Percentiles rank a stretch among this genome's conserved stretches.
Conservation (phyloP, 2,329 filamentous ascomycete genomes). For the Tolypocladium tropicale region DNA sequence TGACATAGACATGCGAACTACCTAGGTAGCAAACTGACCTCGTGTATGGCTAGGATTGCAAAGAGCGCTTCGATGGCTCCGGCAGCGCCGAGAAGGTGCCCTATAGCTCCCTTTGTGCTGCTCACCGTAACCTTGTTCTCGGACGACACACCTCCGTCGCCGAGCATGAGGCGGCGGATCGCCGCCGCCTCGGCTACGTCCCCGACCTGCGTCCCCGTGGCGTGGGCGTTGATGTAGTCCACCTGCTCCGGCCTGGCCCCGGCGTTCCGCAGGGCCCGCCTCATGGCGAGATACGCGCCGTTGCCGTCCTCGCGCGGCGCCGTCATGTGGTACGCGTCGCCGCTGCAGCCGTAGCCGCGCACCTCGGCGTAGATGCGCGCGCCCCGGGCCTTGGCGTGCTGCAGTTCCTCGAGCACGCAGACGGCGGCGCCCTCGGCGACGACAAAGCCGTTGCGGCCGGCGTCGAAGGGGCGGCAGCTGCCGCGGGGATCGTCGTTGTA, state of each 20-base stretch:
- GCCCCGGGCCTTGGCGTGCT: slow-evolving; percentile 71
- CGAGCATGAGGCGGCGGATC: slow-evolving; percentile 67
- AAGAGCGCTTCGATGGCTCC: slow-evolving; percentile 88
- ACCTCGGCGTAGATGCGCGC: slow-evolving; percentile 84
- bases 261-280: slow-evolving; percentile 65
- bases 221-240: slow-evolving; percentile 93
- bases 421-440: slow-evolving; percentile 88
- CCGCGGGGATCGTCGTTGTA: slow-evolving; percentile 63
- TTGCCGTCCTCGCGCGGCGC: slow-evolving; percentile 74
- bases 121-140: slow-evolving; percentile 68
- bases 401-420: slow-evolving; percentile 77
- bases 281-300: slow-evolving; percentile 80
- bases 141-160: slow-evolving; percentile 52
- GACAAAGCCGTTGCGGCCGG: slow-evolving; percentile 72
- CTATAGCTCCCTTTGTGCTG: slow-evolving; percentile 87
- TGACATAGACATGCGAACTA: slow-evolving; percentile 3
- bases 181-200: slow-evolving; percentile 82
- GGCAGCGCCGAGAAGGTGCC: slow-evolving; percentile 83
- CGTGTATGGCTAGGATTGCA: slow-evolving; percentile 63
- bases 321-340: slow-evolving; percentile 89
- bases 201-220: slow-evolving; percentile 76
- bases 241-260: slow-evolving; percentile 57
- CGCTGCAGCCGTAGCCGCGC: slow-evolving; percentile 79
- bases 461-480: slow-evolving; percentile 83
- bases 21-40: slow-evolving; percentile 44